Conservation (phyloP, 345 rosid genomes). For the Firmiana major region DNA sequence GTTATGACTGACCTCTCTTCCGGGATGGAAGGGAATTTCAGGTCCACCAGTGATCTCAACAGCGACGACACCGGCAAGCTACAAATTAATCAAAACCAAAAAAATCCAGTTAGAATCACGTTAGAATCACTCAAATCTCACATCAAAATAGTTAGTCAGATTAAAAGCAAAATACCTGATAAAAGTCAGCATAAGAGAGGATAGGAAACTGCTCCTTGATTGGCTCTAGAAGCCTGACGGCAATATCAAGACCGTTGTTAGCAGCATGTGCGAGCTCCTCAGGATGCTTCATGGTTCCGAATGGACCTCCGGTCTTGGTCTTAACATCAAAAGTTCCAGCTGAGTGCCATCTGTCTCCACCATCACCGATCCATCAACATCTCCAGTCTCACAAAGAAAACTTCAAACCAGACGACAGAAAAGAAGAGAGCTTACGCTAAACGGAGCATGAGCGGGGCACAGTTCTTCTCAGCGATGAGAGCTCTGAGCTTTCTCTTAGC, state of each 20-base stretch:
- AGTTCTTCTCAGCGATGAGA: conserved; percentile 78
- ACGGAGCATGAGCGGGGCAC: conserved; percentile 96
- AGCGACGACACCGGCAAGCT: conserved; percentile 94
- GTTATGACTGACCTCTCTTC: conserved; percentile 67
- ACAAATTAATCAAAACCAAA: neutral
- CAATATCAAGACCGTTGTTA: conserved; percentile 81
- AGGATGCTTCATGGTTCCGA: conserved; percentile 71
- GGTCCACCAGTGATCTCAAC: conserved; percentile 99
- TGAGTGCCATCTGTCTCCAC: conserved; percentile 79
- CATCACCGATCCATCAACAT: conserved; percentile 4
- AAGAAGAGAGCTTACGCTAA: conserved; percentile 52
- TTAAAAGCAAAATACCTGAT: conserved; percentile 46
- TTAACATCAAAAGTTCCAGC: conserved; percentile 87
- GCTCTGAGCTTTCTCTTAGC: conserved; percentile 84
- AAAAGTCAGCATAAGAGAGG: conserved; percentile 68
- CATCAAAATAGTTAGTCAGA: neutral
- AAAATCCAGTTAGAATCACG: neutral
- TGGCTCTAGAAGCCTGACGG: conserved; percentile 80
- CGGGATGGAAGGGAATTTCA: conserved; percentile 91
- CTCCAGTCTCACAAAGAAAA: neutral
- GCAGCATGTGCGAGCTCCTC: conserved; percentile 80
- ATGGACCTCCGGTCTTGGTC: conserved; percentile 89
- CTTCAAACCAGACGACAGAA: neutral
- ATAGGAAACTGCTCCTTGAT: conserved; percentile 77
- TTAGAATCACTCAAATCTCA: neutral